Evolutionary conservation across 495 filamentous ascomycete genomes (phyloP).

Genomic region (Xylaria longipes): DNA sequence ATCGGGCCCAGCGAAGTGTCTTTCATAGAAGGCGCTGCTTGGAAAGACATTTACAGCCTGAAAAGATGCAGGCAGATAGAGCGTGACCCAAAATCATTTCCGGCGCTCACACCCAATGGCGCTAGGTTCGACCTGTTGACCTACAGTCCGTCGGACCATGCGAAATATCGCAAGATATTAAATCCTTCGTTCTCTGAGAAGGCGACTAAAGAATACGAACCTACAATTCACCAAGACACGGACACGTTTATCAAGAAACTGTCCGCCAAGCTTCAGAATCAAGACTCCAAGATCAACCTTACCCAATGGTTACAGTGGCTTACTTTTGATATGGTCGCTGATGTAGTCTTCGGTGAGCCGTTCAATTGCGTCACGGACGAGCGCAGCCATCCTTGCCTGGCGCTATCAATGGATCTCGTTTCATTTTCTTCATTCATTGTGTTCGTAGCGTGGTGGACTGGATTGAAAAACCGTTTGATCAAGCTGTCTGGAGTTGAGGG

Average conservation of each 20-base stretch:
- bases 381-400: slow-evolving; percentile 1
- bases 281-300: background rate
- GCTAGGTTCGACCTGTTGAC: slow-evolving; percentile 10
- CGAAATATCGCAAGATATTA: slow-evolving; percentile 2
- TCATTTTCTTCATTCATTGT: slow-evolving; percentile 2
- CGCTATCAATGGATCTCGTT: slow-evolving; percentile 3
- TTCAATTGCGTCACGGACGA: slow-evolving; percentile 3
- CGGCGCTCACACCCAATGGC: slow-evolving; percentile 8
- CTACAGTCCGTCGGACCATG: background rate
- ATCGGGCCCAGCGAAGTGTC: slow-evolving; percentile 48
- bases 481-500: slow-evolving; percentile 3
- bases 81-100: slow-evolving; percentile 1
- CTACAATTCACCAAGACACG: background rate
- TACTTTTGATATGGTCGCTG: slow-evolving; percentile 10
- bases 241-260: slow-evolving; percentile 9
- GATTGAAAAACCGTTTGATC: background rate
- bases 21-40: slow-evolving; percentile 46
- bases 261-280: background rate
- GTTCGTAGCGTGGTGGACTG: background rate
- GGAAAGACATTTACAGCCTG: slow-evolving; percentile 56
- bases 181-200: slow-evolving; percentile 2
- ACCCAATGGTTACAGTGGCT: slow-evolving; percentile 6
- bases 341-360: background rate
- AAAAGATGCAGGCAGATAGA: slow-evolving; percentile 7
- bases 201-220: slow-evolving; percentile 1